Base-by-base conservation (phyloP, 805 yeast genomes). In the Candida maris region DNA sequence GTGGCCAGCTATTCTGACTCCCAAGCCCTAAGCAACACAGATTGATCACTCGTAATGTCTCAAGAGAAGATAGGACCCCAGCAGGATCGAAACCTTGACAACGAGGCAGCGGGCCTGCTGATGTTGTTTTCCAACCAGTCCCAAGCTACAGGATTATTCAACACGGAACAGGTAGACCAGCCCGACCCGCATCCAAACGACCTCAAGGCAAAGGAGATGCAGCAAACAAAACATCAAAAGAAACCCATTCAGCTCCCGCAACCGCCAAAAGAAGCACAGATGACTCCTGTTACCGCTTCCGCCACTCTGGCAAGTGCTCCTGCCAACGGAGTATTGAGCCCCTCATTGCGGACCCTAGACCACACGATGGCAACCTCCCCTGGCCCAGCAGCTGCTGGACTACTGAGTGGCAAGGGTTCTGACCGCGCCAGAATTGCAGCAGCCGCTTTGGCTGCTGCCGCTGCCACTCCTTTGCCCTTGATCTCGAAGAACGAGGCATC, bases 371-470 rank as follows among this genome's bases (percentile, higher is more conserved):
- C 57, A 14, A 55, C 57, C 15, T 60, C 65, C 7, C 68, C 68
- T 5, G 67, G 67, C 7, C 65, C 65, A 19, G 67, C 62, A 2
- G 60, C 65, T 7, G 66, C 66, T 12, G 66, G 64, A 3, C 39
- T 61, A 30, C 64, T 60, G 1, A 54, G 56, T 21, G 57, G 52
- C 4, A 44, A 42, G 25, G 51, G 54, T n/a, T 52, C 56, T 6
- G 59, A 59, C 35, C 73, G 78, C 48, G 86, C 85, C 0, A 69
- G 72, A 48, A 81, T 83, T 6, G 93, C 91, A 0, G 93, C 93
- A 1, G 91, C 89, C 6, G 91, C 91, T 0, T 64, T 84, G 34
- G 87, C 88, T 3, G 86, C 85, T 0, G 93, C 91, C 0, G 89
- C 89, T 2, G 85, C 79, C 10, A 71, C 77, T 10, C 93, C 93